Conservation (phyloP, 805 yeast species). For the Blastobotrys muscicola region DNA sequence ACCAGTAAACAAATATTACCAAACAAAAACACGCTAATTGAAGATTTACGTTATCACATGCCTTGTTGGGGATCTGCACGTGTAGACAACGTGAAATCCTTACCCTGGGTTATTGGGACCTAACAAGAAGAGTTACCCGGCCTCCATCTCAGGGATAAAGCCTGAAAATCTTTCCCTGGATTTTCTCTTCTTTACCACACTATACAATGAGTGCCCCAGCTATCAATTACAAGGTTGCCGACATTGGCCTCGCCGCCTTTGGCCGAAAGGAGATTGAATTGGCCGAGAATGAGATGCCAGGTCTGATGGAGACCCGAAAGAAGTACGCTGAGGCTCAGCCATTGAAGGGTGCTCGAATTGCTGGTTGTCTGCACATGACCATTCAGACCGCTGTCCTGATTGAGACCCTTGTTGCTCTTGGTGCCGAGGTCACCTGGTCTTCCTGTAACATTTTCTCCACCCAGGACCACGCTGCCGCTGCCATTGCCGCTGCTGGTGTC, state of each 20-base stretch:
- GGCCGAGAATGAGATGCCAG: conserved; percentile 99
- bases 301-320: conserved; percentile 94
- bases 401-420: conserved; percentile 92
- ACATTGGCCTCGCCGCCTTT: conserved; percentile 96
- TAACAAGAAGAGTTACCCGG: too few relatives aligned
- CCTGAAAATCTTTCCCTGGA: not conserved
- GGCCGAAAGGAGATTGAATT: conserved; percentile 99
- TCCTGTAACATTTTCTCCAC: conserved; percentile 99
- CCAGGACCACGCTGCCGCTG: conserved; percentile 99
- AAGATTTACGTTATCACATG: too few relatives aligned
- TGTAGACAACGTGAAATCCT: too few relatives aligned
- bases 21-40: too few relatives aligned
- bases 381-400: conserved; percentile 98
- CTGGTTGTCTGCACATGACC: conserved; percentile 99
- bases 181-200: conserved; percentile 1
- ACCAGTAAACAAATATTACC: too few relatives aligned
- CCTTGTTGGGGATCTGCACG: too few relatives aligned
- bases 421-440: conserved; percentile 99
- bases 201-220: conserved; percentile 28
- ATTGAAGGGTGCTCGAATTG: conserved; percentile 95
- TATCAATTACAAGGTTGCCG: conserved; percentile 88
- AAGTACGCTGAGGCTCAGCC: conserved; percentile 90
- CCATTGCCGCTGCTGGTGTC: conserved; percentile 98
- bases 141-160: not conserved
- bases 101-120: too few relatives aligned